These are phyloP conservation scores for Nicotiana paniculata DNA, from an alignment of 257 asterid species.

Conservation along the genomic window DNA sequence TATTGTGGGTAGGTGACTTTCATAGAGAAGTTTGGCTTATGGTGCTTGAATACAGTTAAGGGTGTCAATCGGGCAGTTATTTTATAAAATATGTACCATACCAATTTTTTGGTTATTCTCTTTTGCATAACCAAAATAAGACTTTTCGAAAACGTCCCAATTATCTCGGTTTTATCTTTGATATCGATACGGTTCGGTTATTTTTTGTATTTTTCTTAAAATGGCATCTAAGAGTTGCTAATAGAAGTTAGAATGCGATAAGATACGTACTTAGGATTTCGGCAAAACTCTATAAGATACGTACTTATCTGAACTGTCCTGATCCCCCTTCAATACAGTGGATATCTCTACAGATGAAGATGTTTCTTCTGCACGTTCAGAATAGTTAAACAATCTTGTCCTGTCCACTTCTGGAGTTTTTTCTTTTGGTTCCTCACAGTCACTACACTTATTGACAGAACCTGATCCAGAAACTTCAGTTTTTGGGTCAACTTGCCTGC, in stretches of 20 bases:
- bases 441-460: not conserved
- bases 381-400: not conserved
- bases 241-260: no score
- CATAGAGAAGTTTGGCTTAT: not conserved
- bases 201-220: no score
- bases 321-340: conserved; percentile 3
- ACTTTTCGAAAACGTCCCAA: no score
- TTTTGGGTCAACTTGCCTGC: not conserved
- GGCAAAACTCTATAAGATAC: no score
- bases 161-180: no score
- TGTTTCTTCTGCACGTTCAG: not conserved
- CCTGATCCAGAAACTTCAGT: conserved; percentile 7
- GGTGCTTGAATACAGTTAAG: not conserved
- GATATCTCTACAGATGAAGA: not conserved
- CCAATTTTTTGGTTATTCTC: no score
- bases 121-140: no score
- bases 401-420: conserved; percentile 3
- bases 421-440: conserved; percentile 3
- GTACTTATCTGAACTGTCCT: not conserved
- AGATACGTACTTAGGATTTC: no score
- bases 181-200: no score
- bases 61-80: not conserved
- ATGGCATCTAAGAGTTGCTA: no score
- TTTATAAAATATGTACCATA: no score
- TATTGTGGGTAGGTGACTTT: not conserved